These are phyloP conservation scores for Begonia loranthoides DNA, from an alignment of 306 rosid genomes.

Conservation along the genomic window DNA sequence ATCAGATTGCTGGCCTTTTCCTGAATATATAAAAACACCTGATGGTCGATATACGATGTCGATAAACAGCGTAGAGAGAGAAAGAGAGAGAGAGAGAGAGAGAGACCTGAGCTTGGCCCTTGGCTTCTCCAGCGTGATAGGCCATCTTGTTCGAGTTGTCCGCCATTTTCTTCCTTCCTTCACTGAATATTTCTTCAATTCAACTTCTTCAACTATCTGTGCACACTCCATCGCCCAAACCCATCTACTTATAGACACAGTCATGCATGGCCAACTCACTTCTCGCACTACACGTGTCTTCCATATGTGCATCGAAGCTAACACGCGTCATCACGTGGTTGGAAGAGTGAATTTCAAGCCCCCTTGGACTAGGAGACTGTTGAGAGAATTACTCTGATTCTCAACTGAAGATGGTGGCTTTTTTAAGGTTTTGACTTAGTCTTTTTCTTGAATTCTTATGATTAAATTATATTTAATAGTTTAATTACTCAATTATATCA, in stretches of 20 bases:
- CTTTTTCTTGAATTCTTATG: too few relatives aligned
- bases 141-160: constrained; percentile 28
- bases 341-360: not conserved
- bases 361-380: not conserved
- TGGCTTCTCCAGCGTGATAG: constrained; percentile 44
- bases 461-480: too few relatives aligned
- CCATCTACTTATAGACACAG: not conserved
- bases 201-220: too few relatives aligned
- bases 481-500: too few relatives aligned
- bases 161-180: constrained; percentile 28
- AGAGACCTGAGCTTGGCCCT: constrained; percentile 44
- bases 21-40: constrained; percentile 8
- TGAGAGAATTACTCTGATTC: not conserved
- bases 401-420: not conserved
- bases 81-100: not conserved
- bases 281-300: not conserved
- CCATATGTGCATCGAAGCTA: not conserved
- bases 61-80: too few relatives aligned
- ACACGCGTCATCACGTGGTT: not conserved
- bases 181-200: too few relatives aligned
- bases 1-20: constrained; percentile 36
- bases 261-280: not conserved
- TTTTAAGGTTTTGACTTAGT: not conserved
- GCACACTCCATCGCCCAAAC: too few relatives aligned
- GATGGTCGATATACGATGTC: too few relatives aligned